phyloP scores from a whole-genome alignment of 345 rosid genomes.

The Theobroma cacao region DNA sequence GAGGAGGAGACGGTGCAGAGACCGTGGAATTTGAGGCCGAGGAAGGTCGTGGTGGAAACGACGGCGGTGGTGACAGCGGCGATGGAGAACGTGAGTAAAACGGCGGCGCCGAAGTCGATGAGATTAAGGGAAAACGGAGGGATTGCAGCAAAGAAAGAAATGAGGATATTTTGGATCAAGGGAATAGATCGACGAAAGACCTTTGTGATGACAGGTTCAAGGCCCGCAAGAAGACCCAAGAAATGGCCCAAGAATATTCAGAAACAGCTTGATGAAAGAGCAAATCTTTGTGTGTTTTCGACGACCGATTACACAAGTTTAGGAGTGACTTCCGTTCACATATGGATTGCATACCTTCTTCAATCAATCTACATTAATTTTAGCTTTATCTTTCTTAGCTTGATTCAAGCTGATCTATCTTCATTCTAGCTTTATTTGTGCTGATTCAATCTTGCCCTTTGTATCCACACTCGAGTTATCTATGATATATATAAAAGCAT shows the following conservation, averaged over 20 bases:
- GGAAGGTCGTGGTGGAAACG: conserved; percentile 28
- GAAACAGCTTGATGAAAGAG: conserved; percentile 73
- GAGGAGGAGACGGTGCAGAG: conserved; percentile 42
- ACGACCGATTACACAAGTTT: neutral
- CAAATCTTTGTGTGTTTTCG: neutral
- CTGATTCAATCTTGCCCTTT: neutral
- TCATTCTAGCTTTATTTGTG: neutral
- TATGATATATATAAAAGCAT: no score
- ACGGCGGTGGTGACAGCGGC: conserved; percentile 11
- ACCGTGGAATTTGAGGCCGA: conserved; percentile 86
- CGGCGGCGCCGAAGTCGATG: conserved; percentile 52
- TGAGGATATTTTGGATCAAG: conserved; percentile 66
- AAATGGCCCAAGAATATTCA: conserved; percentile 74
- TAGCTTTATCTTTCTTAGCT: no score
- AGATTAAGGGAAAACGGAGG: conserved; percentile 55
- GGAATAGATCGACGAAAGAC: conserved; percentile 91
- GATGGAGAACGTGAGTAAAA: conserved; percentile 31
- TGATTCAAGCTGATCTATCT: neutral
- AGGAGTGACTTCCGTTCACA: neutral
- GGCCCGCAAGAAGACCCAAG: conserved; percentile 73
- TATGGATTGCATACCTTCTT: neutral
- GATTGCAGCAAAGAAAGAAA: conserved; percentile 52
- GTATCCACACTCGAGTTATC: neutral
- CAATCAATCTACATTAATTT: no score
- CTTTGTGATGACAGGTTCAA: conserved; percentile 78